These are phyloP conservation scores for Arthrocladium fulminans DNA, from an alignment of 2,329 filamentous ascomycete genomes.

Conservation along the genomic window DNA sequence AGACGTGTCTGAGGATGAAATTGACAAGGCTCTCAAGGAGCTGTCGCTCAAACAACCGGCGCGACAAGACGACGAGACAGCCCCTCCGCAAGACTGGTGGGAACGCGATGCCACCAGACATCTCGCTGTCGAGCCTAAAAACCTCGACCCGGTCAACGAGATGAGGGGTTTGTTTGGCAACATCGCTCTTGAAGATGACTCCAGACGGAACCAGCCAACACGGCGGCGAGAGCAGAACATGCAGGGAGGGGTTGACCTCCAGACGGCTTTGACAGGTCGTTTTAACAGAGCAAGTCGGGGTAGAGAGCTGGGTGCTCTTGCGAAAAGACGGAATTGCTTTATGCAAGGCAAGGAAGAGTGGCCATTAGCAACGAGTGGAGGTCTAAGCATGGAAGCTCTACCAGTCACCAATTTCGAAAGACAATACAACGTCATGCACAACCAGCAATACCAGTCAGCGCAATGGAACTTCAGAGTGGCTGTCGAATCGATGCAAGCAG, in stretches of 20 bases:
- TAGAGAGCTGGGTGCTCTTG: conserved; percentile 60
- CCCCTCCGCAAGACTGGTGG: conserved; percentile 21
- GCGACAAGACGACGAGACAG: conserved; percentile 20
- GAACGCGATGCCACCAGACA: conserved; percentile 44
- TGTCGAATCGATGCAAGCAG: conserved; percentile 76
- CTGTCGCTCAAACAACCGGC: conserved; percentile 41
- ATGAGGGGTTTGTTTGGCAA: conserved; percentile 71
- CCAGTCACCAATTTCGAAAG: conserved; percentile 49
- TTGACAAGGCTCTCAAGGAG: conserved; percentile 55
- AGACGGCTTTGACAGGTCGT: conserved; percentile 47
- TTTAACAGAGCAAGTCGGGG: conserved; percentile 48
- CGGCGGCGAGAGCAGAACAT: conserved; percentile 51
- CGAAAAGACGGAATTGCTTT: conserved; percentile 69
- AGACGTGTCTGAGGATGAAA: conserved; percentile 48
- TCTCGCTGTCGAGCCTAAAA: conserved; percentile 56
- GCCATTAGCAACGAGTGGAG: conserved; percentile 70
- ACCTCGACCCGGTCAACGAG: conserved; percentile 80
- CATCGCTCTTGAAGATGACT: conserved; percentile 52
- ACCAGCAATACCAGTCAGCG: conserved; percentile 60
- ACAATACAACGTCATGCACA: conserved; percentile 72
- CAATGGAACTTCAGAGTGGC: conserved; percentile 69
- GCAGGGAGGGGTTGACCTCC: conserved; percentile 41
- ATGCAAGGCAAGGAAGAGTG: conserved; percentile 80
- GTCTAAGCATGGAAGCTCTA: conserved; percentile 69
- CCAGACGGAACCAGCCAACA: conserved; percentile 37